Base-by-base conservation (phyloP, 2,329 filamentous ascomycete genomes). In the Nigrospora oryzae region DNA sequence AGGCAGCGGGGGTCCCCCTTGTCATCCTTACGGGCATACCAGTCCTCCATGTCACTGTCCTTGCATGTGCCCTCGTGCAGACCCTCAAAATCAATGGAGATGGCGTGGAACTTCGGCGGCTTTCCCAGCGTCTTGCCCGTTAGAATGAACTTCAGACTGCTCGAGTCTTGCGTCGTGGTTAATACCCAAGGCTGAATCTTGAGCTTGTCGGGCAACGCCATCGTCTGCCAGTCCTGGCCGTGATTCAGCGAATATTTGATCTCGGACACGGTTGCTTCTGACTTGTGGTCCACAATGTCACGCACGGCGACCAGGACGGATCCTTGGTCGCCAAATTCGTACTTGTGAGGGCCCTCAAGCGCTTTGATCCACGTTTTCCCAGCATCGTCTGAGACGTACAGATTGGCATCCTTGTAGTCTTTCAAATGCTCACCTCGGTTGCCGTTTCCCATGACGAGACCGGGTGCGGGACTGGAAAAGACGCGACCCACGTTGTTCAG, bases 271-370 rank as follows among this genome's bases (percentile, higher is more conserved):
- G 14, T 16, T 5, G 4, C 34, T 16, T 36, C 34, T 2, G 14
- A n/a, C 15, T 36, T 36, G 13, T 36, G 13, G 34, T 36, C 34
- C 49, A 79, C 74, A 45, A 84, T 70, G 46, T 82, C 67, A 34
- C 80, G 67, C 34, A 97, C 73, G 4, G 93, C 93, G 30, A 97
- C 75, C 30, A 98, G 70, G 16, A 98, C 78, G 14, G 89, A 89
- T 2, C 93, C 93, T 53, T 94, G 85, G 55, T 96, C 91, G 43
- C 93, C 93, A 62, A 97, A 94, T 59, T 96, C 90, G 64, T 95
- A 98, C 62, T 94, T 93, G 67, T 97, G 89, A 12, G 90, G 86
- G 16, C 88, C 87, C 14, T 89, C 73, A 5, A 87, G 74, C 0
- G 83, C 78, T 58, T 82, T 71, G 34, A 72, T 79, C 93, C 94